These are phyloP conservation scores for Microbotryomycetes sp. DNA, from an alignment of 1,284 basidiomycete genomes.

Conservation along the genomic window DNA sequence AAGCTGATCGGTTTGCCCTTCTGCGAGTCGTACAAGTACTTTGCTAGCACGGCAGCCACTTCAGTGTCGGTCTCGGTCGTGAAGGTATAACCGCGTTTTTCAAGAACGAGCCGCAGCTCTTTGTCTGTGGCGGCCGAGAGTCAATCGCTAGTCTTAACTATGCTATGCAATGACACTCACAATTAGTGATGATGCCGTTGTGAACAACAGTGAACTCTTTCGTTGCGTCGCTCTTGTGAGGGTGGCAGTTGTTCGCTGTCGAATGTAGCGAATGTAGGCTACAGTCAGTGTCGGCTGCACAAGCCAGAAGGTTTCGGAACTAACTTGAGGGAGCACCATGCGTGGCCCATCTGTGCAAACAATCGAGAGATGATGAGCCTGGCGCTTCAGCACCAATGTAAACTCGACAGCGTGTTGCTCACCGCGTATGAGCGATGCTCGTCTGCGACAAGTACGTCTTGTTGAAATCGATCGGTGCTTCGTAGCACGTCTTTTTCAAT, in stretches of 20 bases:
- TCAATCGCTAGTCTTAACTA: background rate
- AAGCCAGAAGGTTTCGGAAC: background rate
- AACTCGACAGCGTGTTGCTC: background rate
- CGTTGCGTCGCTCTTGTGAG: slow-evolving; percentile 74
- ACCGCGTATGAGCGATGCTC: slow-evolving; percentile 86
- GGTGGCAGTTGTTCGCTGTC: slow-evolving; percentile 86
- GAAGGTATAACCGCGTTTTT: slow-evolving; percentile 92
- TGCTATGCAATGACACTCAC: slow-evolving; percentile 38
- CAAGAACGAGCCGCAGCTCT: slow-evolving; percentile 85
- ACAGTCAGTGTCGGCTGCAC: background rate
- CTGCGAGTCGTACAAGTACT: slow-evolving; percentile 95
- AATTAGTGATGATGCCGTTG: slow-evolving; percentile 98
- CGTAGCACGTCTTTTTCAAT: slow-evolving; percentile 83
- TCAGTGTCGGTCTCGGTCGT: slow-evolving; percentile 98
- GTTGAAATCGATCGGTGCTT: slow-evolving; percentile 65
- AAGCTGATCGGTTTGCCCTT: slow-evolving; percentile 82
- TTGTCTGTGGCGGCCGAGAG: slow-evolving; percentile 39
- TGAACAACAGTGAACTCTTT: slow-evolving; percentile 91
- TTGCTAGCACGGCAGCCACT: slow-evolving; percentile 88
- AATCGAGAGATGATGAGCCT: too few species aligned
- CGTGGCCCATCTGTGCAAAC: slow-evolving; percentile 82
- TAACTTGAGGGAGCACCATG: slow-evolving; percentile 61
- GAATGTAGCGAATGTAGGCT: background rate
- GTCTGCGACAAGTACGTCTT: slow-evolving; percentile 83
- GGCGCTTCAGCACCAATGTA: too few species aligned